Base-by-base conservation (phyloP, 1,284 basidiomycete genomes). In the Leccinum cinnamomeum region DNA sequence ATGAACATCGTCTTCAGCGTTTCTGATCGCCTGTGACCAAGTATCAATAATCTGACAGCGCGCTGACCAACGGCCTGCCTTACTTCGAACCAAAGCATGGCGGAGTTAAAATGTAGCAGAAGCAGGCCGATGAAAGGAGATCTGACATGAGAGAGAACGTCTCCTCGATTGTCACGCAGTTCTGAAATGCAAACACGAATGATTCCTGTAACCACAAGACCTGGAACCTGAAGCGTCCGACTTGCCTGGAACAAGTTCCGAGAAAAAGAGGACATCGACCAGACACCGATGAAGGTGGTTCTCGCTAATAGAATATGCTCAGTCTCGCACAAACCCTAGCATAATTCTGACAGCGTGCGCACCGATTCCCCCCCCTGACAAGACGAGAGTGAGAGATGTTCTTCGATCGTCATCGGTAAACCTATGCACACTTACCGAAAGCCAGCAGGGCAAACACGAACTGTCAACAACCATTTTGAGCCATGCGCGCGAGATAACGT, bases 51-150 rank as follows among this genome's bases (percentile, higher is more conserved):
- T 28, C 44, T 18, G 53, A 23, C 20, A 14, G 54, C 18, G 20
- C 3, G 6, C 25, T 12, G 4, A 35, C 16, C 8, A 5, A 33
- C 6, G 39, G 14, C 23, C 10, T 44, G 30, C 66, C 46, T 61
- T 41, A 67, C 66, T 41, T 57, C 48, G 59, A 25, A 50, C 54
- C 53, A 12, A 66, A 18, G 7, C 54, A 58, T 20, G 64, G 64
- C 8, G 67, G 59, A 20, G 60, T 25, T 23, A 68, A 12, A n/a
- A 68, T 61, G n/a, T 67, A 67, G 23, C 67, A 70, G 20, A 68
- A 16, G 33, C 59, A 67, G n/a, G 39, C 54, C 10, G 69, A 69
- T 39, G 67, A 53, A 57, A 68, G 57, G 25, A 70, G 28, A 41
- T 68, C 62, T 5, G 67, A 66, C 30, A 55, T 44, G 35, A 70